phyloP scores from a whole-genome alignment of 1,284 basidiomycete genomes.

The Sporisorium sorghi region DNA sequence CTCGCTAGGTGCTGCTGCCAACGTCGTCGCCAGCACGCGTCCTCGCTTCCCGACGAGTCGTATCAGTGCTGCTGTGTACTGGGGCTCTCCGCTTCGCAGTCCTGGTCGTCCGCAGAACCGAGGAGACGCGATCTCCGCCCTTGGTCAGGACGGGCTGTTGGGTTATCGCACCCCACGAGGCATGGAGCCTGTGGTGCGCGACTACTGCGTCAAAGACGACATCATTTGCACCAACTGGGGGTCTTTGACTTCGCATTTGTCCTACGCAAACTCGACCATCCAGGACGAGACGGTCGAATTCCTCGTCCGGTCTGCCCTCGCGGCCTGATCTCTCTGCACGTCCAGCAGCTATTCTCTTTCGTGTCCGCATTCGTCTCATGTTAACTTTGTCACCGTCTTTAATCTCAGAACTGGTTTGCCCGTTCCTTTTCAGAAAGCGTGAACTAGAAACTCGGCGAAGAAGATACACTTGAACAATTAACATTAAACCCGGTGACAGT shows the following conservation, averaged over 20 bases:
- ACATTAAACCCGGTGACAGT: not conserved
- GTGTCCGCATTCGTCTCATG: not conserved
- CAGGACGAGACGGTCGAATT: conserved; percentile 28
- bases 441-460: too few species aligned
- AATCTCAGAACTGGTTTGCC: not conserved
- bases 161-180: conserved; percentile 33
- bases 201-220: conserved; percentile 19
- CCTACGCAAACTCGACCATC: conserved; percentile 22
- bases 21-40: conserved; percentile 21
- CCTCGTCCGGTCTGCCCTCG: conserved; percentile 22
- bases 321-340: too few species aligned
- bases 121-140: conserved; percentile 13
- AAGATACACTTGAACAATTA: not conserved
- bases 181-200: conserved; percentile 21
- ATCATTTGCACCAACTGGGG: conserved; percentile 23
- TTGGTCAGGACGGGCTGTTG: conserved; percentile 20
- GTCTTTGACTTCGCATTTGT: conserved; percentile 14
- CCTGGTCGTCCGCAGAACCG: conserved; percentile 29
- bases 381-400: conserved; percentile 11
- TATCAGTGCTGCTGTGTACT: conserved; percentile 11
- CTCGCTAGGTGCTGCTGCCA: conserved; percentile 30
- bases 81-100: conserved; percentile 16
- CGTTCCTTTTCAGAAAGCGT: too few species aligned
- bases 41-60: conserved; percentile 27
- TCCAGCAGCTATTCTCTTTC: too few species aligned